Base-by-base conservation (phyloP, 2,329 filamentous ascomycete species). In the Alternaria consortialis region DNA sequence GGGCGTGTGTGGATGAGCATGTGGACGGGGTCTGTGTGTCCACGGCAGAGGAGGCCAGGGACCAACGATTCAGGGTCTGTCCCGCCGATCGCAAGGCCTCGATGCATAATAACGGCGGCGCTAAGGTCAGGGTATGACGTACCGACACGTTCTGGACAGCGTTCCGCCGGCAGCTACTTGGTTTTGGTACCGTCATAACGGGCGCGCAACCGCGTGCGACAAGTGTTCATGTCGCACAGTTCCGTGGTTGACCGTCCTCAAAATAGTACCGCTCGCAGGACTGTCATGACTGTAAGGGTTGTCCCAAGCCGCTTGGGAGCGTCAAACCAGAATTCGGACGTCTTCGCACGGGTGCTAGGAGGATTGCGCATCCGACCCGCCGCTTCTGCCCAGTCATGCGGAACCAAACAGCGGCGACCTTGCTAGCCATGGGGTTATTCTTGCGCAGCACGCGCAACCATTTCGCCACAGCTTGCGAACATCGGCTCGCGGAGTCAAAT, bases 1-100 rank as follows among this genome's bases (percentile, higher is more conserved):
- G 42, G 43, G 52, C 37, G 46, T 61, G 40, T 51, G 58, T 63
- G 57, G 62, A 65, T 29, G 64, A 63, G 57, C 69, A 70, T 66
- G 69, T 61, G 68, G 68, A 63, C 62, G 57, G 52, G 52, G 65
- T 54, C 57, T 53, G 39, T 56, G 53, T 62, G 58, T 56, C 46
- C 53, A 63, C 57, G 50, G 62, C 54, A 56, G 31, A 50, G 15
- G 32, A 36, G 46, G 32, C 46, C 46, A 44, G 58, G 60, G 51
- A 44, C 51, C 34, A 29, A 29, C 48, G 54, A 59, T 58, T 54
- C 62, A 63, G 69, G 67, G 66, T 66, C 65, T 60, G 58, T 43
- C 43, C n/a, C 47, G 69, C 65, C 63, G 70, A 73, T 73, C 69
- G 48, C 50, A 53, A 58, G 67, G 63, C 65, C 69, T 69, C 67